Evolutionary conservation across 2,329 filamentous ascomycete species (phyloP).

Genomic region (Diaporthe citri): DNA sequence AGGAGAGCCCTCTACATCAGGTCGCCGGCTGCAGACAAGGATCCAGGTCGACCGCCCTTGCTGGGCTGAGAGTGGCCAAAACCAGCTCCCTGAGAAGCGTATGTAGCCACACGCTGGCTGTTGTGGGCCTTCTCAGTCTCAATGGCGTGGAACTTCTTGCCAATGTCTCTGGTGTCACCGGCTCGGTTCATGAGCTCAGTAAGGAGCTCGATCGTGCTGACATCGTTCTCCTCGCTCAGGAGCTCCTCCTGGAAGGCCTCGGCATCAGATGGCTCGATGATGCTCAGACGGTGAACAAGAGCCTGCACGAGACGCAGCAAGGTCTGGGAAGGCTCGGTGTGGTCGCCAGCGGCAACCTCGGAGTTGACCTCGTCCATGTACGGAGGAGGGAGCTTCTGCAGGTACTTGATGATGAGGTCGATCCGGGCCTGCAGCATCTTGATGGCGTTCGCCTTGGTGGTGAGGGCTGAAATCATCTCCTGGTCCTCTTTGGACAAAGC

Average conservation of each 20-base stretch:
- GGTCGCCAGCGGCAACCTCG: conserved; percentile 48
- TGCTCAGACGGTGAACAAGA: conserved; percentile 83
- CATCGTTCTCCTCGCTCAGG: conserved; percentile 84
- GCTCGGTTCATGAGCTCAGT: conserved; percentile 81
- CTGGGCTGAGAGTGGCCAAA: conserved; percentile 42
- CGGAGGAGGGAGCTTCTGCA: conserved; percentile 74
- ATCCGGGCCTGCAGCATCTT: conserved; percentile 90
- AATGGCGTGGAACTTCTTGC: conserved; percentile 77
- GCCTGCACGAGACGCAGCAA: conserved; percentile 91
- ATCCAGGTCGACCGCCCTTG: conserved; percentile 28
- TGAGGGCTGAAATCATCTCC: conserved; percentile 75
- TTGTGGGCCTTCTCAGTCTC: conserved; percentile 55
- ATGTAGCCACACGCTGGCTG: conserved; percentile 37
- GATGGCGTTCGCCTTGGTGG: conserved; percentile 90
- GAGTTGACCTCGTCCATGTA: conserved; percentile 52
- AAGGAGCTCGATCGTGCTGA: conserved; percentile 81
- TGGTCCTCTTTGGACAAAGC: conserved; percentile 70
- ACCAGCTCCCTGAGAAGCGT: conserved; percentile 37
- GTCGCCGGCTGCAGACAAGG: conserved; percentile 35
- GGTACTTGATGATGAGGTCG: conserved; percentile 79
- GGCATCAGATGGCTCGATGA: conserved; percentile 80
- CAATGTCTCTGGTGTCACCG: conserved; percentile 77
- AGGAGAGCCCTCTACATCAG: conserved; percentile 29
- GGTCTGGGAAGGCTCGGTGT: conserved; percentile 69
- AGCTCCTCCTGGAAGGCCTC: conserved; percentile 78